Base-by-base conservation (phyloP, 2,329 filamentous ascomycete genomes). In the Colletotrichum cordylinicola region DNA sequence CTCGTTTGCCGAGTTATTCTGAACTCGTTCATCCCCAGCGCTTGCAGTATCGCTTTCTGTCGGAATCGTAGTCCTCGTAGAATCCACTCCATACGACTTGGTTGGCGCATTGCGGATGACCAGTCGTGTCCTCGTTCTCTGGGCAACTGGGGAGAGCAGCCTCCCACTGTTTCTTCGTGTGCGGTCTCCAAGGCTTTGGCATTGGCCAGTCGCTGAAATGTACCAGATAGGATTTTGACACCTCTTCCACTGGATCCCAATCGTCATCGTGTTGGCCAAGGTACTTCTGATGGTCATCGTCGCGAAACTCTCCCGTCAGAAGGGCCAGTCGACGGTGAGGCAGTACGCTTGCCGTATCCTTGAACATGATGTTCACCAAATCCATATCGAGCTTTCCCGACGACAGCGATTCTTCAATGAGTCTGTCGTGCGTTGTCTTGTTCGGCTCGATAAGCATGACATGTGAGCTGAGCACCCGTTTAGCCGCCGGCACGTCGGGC, bases 141-240 rank as follows among this genome's bases (percentile, higher is more conserved):
- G 37, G 16, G 13, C 74, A 76, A 16, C 55, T 55, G 21, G 74
- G 74, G 52, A 75, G 35, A 9, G 71, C 74, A 18, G 74, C 74
- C 29, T 58, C 48, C 74, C 74, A 77, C 56, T 77, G 61, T 29
- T 48, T 61, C 6, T 62, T 39, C 10, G 71, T 60, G 29, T 35
- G 61, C 24, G 71, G 35, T 61, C 24, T n/a, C 88, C 88, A 89
- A 1, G 88, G 88, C 74, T 95, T 95, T 1, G 93, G 92, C 8
- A 94, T 79, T 1, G 93, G 93, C 91, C 91, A 94, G 80, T 95
- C 93, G 15, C 91, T 93, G 81, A 94, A 95, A 81, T 95, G 93
- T 3, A 95, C 85, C 7, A 93, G 87, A 77, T 93, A 94, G 8
- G 92, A 91, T 79, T 94, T 91, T 16, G 87, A 87, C 68, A 90